phyloP scores from a whole-genome alignment of 176 grass and related monocot genomes.

The Hsuehochloa calcarea region DNA sequence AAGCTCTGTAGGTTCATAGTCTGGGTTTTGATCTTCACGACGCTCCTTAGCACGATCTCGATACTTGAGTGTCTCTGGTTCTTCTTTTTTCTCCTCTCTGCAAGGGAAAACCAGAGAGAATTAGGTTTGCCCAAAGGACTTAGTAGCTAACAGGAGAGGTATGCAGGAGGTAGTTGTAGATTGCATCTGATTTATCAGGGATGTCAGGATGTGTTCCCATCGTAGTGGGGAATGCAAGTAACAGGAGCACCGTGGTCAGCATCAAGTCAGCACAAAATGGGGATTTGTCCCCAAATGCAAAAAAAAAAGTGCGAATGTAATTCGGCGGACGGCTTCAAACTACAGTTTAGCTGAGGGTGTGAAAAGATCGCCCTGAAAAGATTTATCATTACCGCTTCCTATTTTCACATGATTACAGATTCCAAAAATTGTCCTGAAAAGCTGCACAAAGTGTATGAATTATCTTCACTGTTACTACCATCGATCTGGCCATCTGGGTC shows the following conservation, averaged over 20 bases:
- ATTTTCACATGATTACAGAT: constrained; percentile 12
- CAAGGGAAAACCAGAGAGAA: constrained; percentile 9
- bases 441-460: neutral
- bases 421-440: neutral
- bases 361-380: no score
- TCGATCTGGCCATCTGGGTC: no score
- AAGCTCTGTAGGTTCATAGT: constrained; percentile 93
- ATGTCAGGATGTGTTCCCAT: no score
- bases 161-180: neutral
- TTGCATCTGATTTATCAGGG: neutral
- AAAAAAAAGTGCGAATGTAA: no score
- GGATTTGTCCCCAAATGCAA: no score
- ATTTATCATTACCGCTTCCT: neutral
- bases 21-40: constrained; percentile 97
- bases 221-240: no score
- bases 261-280: no score
- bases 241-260: no score
- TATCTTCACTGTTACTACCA: neutral
- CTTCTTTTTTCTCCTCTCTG: constrained; percentile 94
- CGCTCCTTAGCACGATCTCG: constrained; percentile 95
- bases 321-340: no score
- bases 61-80: constrained; percentile 74
- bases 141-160: neutral
- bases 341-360: no score
- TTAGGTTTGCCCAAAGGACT: neutral